These are phyloP conservation scores for Mycosphaerella sp. DNA, from an alignment of 2,329 filamentous ascomycete genomes.

Conservation along the genomic window DNA sequence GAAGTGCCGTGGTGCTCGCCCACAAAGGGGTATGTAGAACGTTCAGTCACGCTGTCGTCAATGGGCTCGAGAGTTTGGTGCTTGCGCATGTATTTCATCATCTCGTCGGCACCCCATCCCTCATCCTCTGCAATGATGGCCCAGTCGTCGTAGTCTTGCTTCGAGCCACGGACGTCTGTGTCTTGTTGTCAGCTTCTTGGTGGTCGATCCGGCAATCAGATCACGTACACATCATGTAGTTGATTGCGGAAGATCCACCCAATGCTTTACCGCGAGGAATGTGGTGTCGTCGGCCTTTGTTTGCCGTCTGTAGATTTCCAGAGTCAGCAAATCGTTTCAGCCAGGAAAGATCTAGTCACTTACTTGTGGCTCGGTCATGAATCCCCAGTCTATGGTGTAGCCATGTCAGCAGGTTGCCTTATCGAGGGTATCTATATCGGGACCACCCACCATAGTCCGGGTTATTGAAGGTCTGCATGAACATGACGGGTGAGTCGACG, in stretches of 20 bases:
- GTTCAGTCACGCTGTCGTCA: slow-evolving; percentile 25
- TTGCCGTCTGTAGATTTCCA: slow-evolving; percentile 7
- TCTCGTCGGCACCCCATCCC: slow-evolving; percentile 42
- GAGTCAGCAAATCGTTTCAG: not conserved
- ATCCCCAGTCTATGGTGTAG: slow-evolving; percentile 13
- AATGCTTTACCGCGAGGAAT: slow-evolving; percentile 34
- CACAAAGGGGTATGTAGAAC: slow-evolving; percentile 29
- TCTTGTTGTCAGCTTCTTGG: not conserved
- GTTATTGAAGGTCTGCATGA: slow-evolving; percentile 25
- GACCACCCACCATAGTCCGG: slow-evolving; percentile 16
- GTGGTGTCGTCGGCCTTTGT: slow-evolving; percentile 22
- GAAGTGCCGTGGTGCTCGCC: slow-evolving; percentile 33
- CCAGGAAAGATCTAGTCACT: not conserved
- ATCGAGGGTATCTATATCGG: no score
- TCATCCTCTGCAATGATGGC: slow-evolving; percentile 37
- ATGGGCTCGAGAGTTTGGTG: slow-evolving; percentile 35
- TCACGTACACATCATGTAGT: slow-evolving; percentile 28
- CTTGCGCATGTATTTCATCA: slow-evolving; percentile 42
- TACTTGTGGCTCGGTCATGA: slow-evolving; percentile 23
- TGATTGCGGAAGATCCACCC: slow-evolving; percentile 38
- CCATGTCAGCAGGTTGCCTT: no score
- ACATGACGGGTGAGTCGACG: slow-evolving; percentile 23
- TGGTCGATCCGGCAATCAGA: not conserved
- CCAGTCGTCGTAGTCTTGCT: slow-evolving; percentile 45
- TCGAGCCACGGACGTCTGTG: slow-evolving; percentile 39